These are phyloP conservation scores for Neurospora sp. DNA, from an alignment of 2,329 filamentous ascomycete genomes.

Conservation along the genomic window DNA sequence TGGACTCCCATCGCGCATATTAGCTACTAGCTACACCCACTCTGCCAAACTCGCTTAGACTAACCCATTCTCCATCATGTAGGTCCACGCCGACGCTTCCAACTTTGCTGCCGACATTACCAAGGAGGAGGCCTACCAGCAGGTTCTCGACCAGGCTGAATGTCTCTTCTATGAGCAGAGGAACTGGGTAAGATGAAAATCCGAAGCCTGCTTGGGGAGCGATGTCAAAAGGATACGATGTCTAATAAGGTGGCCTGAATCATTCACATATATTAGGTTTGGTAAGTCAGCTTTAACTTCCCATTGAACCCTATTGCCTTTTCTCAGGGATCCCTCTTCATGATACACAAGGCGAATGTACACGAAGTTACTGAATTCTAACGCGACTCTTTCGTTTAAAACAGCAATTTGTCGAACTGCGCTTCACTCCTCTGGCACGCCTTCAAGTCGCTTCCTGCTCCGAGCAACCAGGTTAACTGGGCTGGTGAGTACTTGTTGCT, in stretches of 20 bases:
- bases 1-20: background rate
- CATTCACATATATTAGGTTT: slow-evolving; percentile 25
- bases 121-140: slow-evolving; percentile 65
- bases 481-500: slow-evolving; percentile 37
- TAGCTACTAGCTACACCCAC: background rate
- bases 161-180: slow-evolving; percentile 62
- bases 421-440: slow-evolving; percentile 73
- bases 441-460: slow-evolving; percentile 59
- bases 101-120: slow-evolving; percentile 58
- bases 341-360: background rate
- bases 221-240: background rate
- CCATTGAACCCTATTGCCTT: background rate
- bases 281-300: slow-evolving; percentile 21
- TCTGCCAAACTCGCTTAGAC: background rate
- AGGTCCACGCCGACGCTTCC: slow-evolving; percentile 73
- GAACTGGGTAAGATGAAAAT: slow-evolving; percentile 57
- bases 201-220: background rate
- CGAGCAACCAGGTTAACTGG: slow-evolving; percentile 66
- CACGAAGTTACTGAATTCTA: background rate
- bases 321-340: background rate
- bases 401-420: slow-evolving; percentile 66
- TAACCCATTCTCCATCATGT: background rate
- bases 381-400: background rate
- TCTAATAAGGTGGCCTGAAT: background rate
- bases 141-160: slow-evolving; percentile 61